Conservation (phyloP, 805 yeast species). For the Kazachstania taianensis region DNA sequence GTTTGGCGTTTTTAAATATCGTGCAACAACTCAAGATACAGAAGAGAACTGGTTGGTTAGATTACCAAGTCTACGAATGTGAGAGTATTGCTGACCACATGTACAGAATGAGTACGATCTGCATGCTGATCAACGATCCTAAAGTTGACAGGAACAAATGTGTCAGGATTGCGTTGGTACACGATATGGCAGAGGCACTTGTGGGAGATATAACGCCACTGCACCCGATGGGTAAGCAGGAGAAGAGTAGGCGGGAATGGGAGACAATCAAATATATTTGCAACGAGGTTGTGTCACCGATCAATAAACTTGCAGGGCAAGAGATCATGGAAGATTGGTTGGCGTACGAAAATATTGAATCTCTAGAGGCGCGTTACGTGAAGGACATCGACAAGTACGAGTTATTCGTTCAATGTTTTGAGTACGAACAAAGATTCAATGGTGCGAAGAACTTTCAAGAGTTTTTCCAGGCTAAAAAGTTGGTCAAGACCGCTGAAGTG, state of each 20-base stretch:
- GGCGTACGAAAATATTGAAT: constrained; percentile 79
- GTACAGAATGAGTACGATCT: constrained; percentile 84
- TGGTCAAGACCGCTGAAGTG: constrained; percentile 65
- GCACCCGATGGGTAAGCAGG: constrained; percentile 61
- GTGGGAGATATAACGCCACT: constrained; percentile 93
- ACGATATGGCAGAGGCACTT: constrained; percentile 87
- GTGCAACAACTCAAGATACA: constrained; percentile 65
- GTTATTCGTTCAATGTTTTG: constrained; percentile 70
- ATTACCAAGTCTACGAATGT: constrained; percentile 37
- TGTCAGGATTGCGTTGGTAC: constrained; percentile 77
- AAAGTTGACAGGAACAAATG: constrained; percentile 56
- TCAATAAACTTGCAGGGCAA: constrained; percentile 49
- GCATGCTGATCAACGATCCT: constrained; percentile 52
- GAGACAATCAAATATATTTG: constrained; percentile 60
- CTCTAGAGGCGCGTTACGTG: constrained; percentile 77
- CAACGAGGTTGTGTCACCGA: constrained; percentile 47
- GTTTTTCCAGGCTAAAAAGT: constrained; percentile 51
- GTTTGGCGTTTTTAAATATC: constrained; percentile 51
- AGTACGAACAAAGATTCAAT: constrained; percentile 63
- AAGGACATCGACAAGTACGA: constrained; percentile 92
- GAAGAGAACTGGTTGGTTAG: constrained; percentile 91
- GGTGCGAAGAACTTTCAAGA: constrained; percentile 52
- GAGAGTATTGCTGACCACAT: constrained; percentile 86
- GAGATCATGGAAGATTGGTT: constrained; percentile 69
- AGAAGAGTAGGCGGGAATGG: constrained; percentile 75